phyloP scores from a whole-genome alignment of 139 green algal species.

The Ulvella scutata region DNA sequence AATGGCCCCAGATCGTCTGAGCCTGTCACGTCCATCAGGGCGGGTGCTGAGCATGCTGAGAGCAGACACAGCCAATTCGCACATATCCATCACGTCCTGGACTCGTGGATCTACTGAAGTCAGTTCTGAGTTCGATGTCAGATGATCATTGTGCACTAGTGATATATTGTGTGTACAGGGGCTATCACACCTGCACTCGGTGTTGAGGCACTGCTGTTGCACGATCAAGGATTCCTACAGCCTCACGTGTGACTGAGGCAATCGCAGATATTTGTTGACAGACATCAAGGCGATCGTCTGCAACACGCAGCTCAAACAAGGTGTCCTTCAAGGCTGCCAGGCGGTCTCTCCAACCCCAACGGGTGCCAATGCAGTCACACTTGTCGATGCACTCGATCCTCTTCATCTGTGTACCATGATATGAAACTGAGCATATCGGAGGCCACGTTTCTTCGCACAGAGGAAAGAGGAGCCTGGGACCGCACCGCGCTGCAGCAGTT shows the following conservation, averaged over 20 bases:
- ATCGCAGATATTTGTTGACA: not conserved
- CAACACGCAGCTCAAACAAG: not conserved
- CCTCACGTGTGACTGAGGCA: not conserved
- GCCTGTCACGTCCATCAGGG: not conserved
- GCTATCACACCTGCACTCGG: not conserved
- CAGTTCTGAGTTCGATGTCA: not conserved
- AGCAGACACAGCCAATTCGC: not conserved
- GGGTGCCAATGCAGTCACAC: not conserved
- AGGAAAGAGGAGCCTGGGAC: not conserved
- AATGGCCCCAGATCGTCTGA: not conserved
- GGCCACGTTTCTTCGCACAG: not conserved
- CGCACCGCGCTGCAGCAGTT: not conserved
- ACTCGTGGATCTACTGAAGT: no score
- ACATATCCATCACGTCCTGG: conserved; percentile 1
- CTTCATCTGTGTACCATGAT: not conserved
- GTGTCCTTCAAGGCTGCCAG: not conserved
- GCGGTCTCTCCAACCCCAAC: not conserved
- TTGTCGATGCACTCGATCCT: not conserved
- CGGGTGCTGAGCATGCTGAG: not conserved
- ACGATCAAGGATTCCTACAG: not conserved
- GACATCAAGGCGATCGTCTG: not conserved
- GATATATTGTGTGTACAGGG: no score
- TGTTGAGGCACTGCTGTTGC: not conserved
- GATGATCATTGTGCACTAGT: no score
- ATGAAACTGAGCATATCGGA: not conserved